These are phyloP conservation scores for Rhizophlyctis rosea DNA, from an alignment of 192 early-diverging fungal genomes.

Conservation along the genomic window DNA sequence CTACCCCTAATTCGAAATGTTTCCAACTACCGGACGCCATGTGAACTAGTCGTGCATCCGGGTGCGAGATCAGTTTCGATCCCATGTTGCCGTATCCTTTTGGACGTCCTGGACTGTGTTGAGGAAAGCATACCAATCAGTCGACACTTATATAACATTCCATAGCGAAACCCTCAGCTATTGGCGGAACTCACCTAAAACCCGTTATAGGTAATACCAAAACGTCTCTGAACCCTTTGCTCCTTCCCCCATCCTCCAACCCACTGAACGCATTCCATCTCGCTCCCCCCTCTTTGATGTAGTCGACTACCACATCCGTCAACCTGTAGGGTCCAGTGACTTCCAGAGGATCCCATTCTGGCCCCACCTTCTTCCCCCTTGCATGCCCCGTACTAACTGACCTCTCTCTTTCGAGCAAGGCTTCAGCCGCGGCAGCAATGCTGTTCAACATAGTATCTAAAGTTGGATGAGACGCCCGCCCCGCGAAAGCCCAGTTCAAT, in stretches of 20 bases:
- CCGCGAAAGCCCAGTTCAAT: conserved; percentile 15
- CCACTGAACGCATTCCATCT: conserved; percentile 14
- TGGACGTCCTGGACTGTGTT: conserved; percentile 13
- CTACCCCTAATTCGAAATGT: conserved; percentile 8
- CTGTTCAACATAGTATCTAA: conserved; percentile 14
- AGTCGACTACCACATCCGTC: conserved; percentile 5
- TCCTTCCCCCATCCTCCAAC: conserved; percentile 14
- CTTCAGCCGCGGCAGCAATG: conserved; percentile 1
- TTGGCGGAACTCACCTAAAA: conserved; percentile 13
- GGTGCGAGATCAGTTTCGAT: conserved; percentile 13
- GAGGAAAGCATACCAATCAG: neutral
- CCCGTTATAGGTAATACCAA: conserved; percentile 26
- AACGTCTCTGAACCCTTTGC: conserved; percentile 11
- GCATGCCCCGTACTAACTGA: too few species aligned
- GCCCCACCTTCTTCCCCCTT: too few species aligned
- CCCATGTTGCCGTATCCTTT: conserved; percentile 23
- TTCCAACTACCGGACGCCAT: conserved; percentile 18
- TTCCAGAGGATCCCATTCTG: conserved; percentile 20
- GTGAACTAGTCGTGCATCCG: conserved; percentile 22
- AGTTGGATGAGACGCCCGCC: conserved; percentile 8
- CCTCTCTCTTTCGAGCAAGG: neutral
- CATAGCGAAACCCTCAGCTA: neutral
- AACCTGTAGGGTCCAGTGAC: conserved; percentile 18
- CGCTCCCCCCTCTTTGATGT: neutral
- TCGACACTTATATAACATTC: neutral